These are phyloP conservation scores for Russula olivacea DNA, from an alignment of 768 basidiomycete genomes.

Conservation along the genomic window DNA sequence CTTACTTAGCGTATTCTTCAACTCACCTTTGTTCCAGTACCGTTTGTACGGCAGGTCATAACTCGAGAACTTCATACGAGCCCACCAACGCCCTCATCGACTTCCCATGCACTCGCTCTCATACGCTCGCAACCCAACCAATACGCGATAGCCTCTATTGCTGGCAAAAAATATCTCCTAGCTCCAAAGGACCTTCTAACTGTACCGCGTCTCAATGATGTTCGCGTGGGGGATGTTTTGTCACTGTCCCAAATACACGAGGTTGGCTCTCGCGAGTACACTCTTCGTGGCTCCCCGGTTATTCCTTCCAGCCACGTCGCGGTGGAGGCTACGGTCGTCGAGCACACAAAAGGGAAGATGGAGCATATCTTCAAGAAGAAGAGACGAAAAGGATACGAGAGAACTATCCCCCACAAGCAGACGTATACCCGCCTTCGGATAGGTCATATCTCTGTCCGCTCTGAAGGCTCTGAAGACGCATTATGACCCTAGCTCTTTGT, in stretches of 20 bases:
- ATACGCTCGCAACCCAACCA: slow-evolving; percentile 88
- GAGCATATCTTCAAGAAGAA: slow-evolving; percentile 94
- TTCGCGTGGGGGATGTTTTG: slow-evolving; percentile 80
- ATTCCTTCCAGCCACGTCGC: slow-evolving; percentile 61
- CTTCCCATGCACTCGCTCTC: slow-evolving; percentile 64
- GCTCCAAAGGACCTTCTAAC: slow-evolving; percentile 90
- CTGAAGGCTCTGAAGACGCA: slow-evolving; percentile 17
- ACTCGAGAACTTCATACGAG: slow-evolving; percentile 34
- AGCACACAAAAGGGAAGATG: slow-evolving; percentile 95
- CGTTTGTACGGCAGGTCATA: slow-evolving; percentile 24
- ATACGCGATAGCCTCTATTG: slow-evolving; percentile 86
- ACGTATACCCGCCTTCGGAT: slow-evolving; percentile 93
- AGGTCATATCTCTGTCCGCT: slow-evolving; percentile 61
- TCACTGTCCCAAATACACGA: slow-evolving; percentile 84
- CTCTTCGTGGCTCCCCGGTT: slow-evolving; percentile 71
- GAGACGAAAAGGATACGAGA: slow-evolving; percentile 95
- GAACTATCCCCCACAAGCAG: slow-evolving; percentile 90
- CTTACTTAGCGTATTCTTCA: background rate
- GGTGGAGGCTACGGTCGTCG: slow-evolving; percentile 87
- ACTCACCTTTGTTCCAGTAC: slow-evolving; percentile 1
- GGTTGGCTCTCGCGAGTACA: slow-evolving; percentile 92
- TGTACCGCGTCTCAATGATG: slow-evolving; percentile 82
- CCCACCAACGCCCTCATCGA: slow-evolving; percentile 25
- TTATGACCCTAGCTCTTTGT: slow-evolving; percentile 23
- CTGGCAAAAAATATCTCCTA: slow-evolving; percentile 82